phyloP scores from a whole-genome alignment of 2,329 filamentous ascomycete genomes.

The Huntiella savannae region DNA sequence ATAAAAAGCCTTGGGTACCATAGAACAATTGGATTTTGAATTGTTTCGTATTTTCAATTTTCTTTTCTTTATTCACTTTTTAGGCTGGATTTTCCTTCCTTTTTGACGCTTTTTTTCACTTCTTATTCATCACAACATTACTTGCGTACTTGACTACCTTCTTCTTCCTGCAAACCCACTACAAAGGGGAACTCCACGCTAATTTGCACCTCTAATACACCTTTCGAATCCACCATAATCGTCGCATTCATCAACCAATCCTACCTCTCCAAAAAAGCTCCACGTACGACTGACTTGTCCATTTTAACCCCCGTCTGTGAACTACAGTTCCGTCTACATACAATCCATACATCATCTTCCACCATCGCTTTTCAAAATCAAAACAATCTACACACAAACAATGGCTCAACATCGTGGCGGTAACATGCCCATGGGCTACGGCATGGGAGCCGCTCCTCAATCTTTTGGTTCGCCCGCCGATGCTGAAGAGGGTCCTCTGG shows the following conservation, averaged over 20 bases:
- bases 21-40: not conserved
- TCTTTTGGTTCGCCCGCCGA: constrained; percentile 44
- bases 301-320: not conserved
- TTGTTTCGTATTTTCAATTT: constrained; percentile 2
- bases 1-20: not conserved
- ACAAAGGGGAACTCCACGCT: no score
- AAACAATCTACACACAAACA: constrained; percentile 1
- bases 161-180: no score
- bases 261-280: not conserved
- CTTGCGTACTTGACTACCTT: no score
- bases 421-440: constrained; percentile 44
- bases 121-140: not conserved
- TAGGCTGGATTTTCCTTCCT: not conserved
- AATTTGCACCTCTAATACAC: no score
- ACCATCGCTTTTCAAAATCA: not conserved
- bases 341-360: not conserved
- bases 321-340: not conserved
- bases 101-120: not conserved
- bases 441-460: constrained; percentile 51
- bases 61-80: constrained; percentile 3
- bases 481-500: constrained; percentile 54
- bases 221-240: no score
- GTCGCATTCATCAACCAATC: not conserved
- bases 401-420: constrained; percentile 36
- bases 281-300: not conserved